A percentile compares a stretch with the other conserved stretches of the same genome.
phyloP scores from a whole-genome alignment of 2,329 filamentous ascomycete species.

The Cytospora chrysosperma region DNA sequence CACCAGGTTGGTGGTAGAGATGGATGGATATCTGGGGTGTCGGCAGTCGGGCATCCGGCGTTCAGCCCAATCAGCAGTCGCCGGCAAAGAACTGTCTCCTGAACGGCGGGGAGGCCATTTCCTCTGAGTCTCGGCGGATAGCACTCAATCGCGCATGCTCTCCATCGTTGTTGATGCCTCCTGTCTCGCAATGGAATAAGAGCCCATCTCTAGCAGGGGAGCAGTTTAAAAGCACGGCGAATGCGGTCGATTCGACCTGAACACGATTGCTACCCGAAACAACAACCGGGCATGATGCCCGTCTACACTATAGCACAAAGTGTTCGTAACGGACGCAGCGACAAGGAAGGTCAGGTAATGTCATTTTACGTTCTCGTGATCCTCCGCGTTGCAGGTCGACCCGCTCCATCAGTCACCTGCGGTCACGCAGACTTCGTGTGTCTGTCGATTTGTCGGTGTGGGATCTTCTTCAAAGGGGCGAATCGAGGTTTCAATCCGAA shows the following conservation, averaged over 20 bases:
- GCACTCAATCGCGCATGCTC: not conserved
- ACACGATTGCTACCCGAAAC: not conserved
- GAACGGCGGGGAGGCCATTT: not conserved
- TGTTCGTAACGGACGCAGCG: not conserved
- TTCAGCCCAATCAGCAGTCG: slow-evolving; percentile 1
- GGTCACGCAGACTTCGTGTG: not conserved
- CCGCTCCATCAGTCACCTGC: not conserved
- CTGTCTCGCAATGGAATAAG: not conserved
- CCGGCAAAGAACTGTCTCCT: not conserved
- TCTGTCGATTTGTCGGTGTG: not conserved
- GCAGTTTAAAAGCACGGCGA: not conserved
- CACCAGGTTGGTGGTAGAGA: not conserved
- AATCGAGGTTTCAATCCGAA: slow-evolving; percentile 15
- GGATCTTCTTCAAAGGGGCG: not conserved
- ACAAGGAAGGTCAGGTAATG: slow-evolving; percentile 3
- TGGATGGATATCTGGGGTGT: not conserved
- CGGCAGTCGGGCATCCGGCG: slow-evolving; percentile 6
- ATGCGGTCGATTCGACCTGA: not conserved
- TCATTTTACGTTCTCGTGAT: not conserved
- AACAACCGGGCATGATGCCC: no score
- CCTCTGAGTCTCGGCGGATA: not conserved
- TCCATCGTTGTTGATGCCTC: not conserved
- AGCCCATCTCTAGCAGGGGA: not conserved
- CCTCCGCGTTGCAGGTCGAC: not conserved
- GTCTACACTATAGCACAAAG: not conserved